Base-by-base conservation (phyloP, 2,329 filamentous ascomycete genomes). In the Botryotinia convoluta region DNA sequence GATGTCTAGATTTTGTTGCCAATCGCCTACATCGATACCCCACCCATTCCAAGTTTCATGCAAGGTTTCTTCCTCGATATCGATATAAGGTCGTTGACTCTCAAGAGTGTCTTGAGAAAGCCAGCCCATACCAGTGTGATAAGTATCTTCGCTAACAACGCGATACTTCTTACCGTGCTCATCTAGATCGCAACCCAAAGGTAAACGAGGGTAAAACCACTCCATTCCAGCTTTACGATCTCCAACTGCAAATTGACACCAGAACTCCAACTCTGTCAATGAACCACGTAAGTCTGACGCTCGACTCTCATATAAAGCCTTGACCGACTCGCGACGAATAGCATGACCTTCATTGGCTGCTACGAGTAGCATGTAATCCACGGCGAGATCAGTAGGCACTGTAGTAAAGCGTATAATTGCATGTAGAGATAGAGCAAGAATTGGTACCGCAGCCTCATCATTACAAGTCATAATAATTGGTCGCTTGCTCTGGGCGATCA, bases 391-490 rank as follows among this genome's bases (percentile, higher is more conserved):
- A 2, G 83, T 82, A 0, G 93, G 88, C 1, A 94, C 90, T 4
- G 88, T 84, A 5, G 85, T 85, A 79, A 97, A 92, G 12, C 94
- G 90, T 74, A 99, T 88, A 69, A 98, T 93, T 18, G 92, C 95
- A 80, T 98, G 92, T 1, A 97, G 83, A n/a, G 87, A 88, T n/a
- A 98, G 84, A 26, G 86, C 89, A 57, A 91, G 87, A 1, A 93
- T 81, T 0, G 95, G 94, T 10, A 99, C 83, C n/a, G 93, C 84
- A n/a, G 85, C 87, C 81, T 98, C 95, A 76, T 98, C 90, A 77
- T 95, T 98, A 84, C 97, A 99, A 0, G 96, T 99, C 84, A 99
- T 92, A 79, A 99, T 87, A 75, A 99, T 94, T 0, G 96, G 96
- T 45, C 96, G 89, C 82, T 94, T 97, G 0, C 96, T 98, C 78